Evolutionary conservation across 106 monocot genomes (phyloP), one percentile per base, ranked within the genome.

Genomic region (Posidonia australis): DNA sequence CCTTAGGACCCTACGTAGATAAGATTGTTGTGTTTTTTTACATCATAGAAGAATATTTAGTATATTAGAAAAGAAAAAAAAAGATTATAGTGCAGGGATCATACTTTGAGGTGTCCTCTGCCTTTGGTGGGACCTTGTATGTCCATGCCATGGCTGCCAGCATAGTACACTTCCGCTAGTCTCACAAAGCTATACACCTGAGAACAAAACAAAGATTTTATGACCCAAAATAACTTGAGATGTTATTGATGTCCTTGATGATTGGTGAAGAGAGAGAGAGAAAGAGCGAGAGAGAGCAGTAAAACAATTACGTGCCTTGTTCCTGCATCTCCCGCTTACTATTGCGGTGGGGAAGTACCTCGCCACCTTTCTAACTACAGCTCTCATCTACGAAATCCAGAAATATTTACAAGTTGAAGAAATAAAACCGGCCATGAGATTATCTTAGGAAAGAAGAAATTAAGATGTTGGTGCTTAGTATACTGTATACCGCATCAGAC

Each of bases 61-160:
- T 4, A 4, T 36, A 4, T 36, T 36, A 4, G 36, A 36, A 4
- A 36, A 36, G 7, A 36, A 36, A 36, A 7, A 36, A 36, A 36
- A 36, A n/a, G n/a, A n/a, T n/a, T n/a, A n/a, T n/a, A n/a, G 36
- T 36, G 36, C 36, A 36, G 7, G 36, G 5, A 36, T 36, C 36
- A 36, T 64, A 47, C 64, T 16, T 64, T 64, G 52, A 6, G 18
- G 29, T 20, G 10, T 53, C 52, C 16, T 19, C 20, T 17, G 6
- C 31, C 53, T 52, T 5, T 19, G 36, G 66, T 21, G 19, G 66
- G 92, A 20, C 84, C 87, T 69, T 84, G 84, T 28, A 92, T 92
- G 79, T 92, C 92, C 92, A 92, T 92, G 45, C 92, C 92, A 77
- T 90, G 90, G 71, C 90, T 86, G 3, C 90, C 90, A 10, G 90